Evolutionary conservation across 352 stramenopile genomes (phyloP), one percentile per base, ranked within the genome.

Genomic region (Globisporangium paddicum): DNA sequence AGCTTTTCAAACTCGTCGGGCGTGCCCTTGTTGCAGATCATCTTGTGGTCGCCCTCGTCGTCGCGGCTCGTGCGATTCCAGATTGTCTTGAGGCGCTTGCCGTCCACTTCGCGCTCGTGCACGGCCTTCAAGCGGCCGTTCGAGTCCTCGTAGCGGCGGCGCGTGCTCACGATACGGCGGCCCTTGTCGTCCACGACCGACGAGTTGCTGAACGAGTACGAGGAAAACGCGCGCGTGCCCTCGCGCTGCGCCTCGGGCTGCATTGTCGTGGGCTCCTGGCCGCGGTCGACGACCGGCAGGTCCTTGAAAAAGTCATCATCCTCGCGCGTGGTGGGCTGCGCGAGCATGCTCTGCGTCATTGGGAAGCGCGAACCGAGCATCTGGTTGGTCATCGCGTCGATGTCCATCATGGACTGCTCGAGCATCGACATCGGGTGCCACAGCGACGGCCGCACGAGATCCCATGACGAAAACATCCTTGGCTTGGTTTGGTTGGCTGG

Each of bases 91-190:
- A 93, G n/a, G 5, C 66, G 70, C 45, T 82, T 81, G 11, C 69
- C 79, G 8, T 74, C 57, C 7, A 93, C 56, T 32, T 90, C 69
- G n/a, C 86, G 82, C 60, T 95, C 82, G 58, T 95, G 86, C 42
- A 89, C 68, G 2, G 83, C 86, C 73, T 95, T 95, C 52, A 95
- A 58, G 11, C 82, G 81, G 1, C 83, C 86, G 6, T 63, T 81
- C 58, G 85, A 91, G 64, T 95, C 85, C 49, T 93, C 83, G 61
- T 95, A 95, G 64, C 83, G 85, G 30, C 82, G 85, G 55, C 85
- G 82, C 35, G 77, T 86, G 55, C 82, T 93, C 69, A 66, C 60
- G 16, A 93, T 67, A 49, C 71, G 76, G 19, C 65, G 69, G 8
- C 86, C 83, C 13, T 90, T 62, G 51, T 87, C 77, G 55, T 95